A percentile compares a stretch with the other conserved stretches of the same genome.
phyloP scores from a whole-genome alignment of 2,329 filamentous ascomycete species.

The Dothistroma pini region DNA sequence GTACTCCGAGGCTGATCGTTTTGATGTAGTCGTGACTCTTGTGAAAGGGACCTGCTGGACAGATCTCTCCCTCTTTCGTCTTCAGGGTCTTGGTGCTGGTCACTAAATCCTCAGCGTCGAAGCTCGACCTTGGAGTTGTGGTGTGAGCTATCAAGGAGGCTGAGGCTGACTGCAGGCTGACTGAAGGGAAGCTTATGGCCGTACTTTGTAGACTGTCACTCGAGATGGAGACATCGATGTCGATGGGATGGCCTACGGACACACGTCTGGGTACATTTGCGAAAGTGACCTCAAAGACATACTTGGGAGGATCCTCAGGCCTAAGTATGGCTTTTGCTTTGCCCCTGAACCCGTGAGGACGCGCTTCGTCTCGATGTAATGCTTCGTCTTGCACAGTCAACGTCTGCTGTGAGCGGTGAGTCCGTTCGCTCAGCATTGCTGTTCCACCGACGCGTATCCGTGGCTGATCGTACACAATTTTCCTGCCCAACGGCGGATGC shows the following conservation, averaged over 20 bases:
- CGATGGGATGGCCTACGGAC: conserved; percentile 13
- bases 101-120: not conserved
- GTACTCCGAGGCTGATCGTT: not conserved
- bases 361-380: conserved; percentile 4
- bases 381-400: conserved; percentile 13
- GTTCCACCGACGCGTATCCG: conserved; percentile 12
- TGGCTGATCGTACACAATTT: conserved; percentile 17
- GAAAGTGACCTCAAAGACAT: conserved; percentile 10
- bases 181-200: conserved; percentile 1
- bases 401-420: conserved; percentile 4
- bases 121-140: not conserved
- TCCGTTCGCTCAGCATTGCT: conserved; percentile 4
- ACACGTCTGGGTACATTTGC: conserved; percentile 11
- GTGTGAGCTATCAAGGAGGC: conserved; percentile 5
- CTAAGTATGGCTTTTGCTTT: conserved; percentile 18
- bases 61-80: not conserved
- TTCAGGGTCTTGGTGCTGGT: not conserved
- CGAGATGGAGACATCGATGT: conserved; percentile 8
- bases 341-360: conserved; percentile 13
- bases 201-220: conserved; percentile 8
- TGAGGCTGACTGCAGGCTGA: conserved; percentile 2
- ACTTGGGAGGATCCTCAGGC: conserved; percentile 10
- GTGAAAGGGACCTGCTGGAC: not conserved
- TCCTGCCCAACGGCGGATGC: not conserved
- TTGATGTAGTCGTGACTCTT: not conserved